phyloP scores from a whole-genome alignment of 1,284 basidiomycete genomes.

The Irpex sp. region DNA sequence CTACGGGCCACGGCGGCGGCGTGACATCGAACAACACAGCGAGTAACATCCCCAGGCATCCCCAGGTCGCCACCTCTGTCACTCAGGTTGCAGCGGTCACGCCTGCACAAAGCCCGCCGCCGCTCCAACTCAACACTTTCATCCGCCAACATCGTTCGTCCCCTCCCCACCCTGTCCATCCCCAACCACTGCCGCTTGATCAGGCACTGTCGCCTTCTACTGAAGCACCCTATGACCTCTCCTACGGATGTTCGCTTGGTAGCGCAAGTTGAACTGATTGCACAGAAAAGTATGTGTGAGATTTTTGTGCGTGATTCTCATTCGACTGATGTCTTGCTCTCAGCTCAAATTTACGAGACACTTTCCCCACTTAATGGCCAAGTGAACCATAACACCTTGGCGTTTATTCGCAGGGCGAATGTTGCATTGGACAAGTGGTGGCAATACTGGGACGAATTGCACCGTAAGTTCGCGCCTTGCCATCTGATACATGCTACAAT shows the following conservation, averaged over 20 bases:
- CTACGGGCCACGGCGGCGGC: no score
- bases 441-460: slow-evolving; percentile 78
- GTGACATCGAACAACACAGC: slow-evolving; percentile 5
- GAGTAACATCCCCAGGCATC: no score
- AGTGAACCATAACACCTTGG: slow-evolving; percentile 77
- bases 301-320: neutral
- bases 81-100: slow-evolving; percentile 6
- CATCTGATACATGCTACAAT: neutral
- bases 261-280: slow-evolving; percentile 83
- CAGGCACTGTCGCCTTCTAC: slow-evolving; percentile 73
- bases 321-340: neutral
- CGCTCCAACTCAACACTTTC: slow-evolving; percentile 18
- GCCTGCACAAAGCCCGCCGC: slow-evolving; percentile 22
- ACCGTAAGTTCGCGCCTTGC: slow-evolving; percentile 41
- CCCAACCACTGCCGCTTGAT: slow-evolving; percentile 45
- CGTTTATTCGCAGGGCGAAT: slow-evolving; percentile 82
- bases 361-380: slow-evolving; percentile 82
- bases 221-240: slow-evolving; percentile 81
- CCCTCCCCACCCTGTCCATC: slow-evolving; percentile 25
- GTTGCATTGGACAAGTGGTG: slow-evolving; percentile 87
- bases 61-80: slow-evolving; percentile 13
- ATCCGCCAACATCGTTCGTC: slow-evolving; percentile 25
- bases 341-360: slow-evolving; percentile 88
- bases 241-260: slow-evolving; percentile 86
- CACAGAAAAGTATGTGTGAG: slow-evolving; percentile 69